Evolutionary conservation across 257 asterid genomes (phyloP), one percentile per base, ranked within the genome.

Genomic region (Jacaranda copaia): DNA sequence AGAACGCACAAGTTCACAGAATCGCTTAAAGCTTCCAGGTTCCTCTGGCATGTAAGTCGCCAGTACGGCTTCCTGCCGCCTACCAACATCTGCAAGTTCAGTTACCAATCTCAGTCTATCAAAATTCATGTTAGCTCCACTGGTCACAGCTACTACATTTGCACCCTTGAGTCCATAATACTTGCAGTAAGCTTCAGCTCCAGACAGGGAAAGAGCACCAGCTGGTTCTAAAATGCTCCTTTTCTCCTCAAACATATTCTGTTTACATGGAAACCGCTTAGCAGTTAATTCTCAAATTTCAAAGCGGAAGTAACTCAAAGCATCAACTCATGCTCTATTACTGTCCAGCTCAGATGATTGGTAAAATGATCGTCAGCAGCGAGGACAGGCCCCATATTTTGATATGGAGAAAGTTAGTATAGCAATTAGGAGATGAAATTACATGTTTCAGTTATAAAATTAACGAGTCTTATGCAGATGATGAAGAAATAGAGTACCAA

Each of bases 221-320:
- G 99, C 97, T 66, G 98, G 99, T 82, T 96, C 99, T 80, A 96
- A 76, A 68, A 96, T 96, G 85, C 92, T 93, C 85, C 98, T 88
- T 81, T 90, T 96, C 92, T 96, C 99, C 88, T 96, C 98, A 84
- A 93, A 96, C 97, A 96, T 91, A 84, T 93, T 93, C 98, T 94
- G 86, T 75, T 25, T 25, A 25, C 32, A 25, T 25, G 32, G 49
- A 84, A 25, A 79, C 58, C 7, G 56, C 19, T 72, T 40, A 43
- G 67, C 20, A 70, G 46, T 62, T 55, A 40, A 63, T 14, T 60
- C 62, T 48, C 25, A 19, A 62, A 75, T 39, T 3, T 57, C 72
- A 72, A 39, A 43, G 55, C 66, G 55, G 66, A 67, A 35, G 59
- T 38, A 51, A 19, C 12, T 51, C 48, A n/a, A 74, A 74, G 68